Conservation (phyloP, 306 rosid genomes). For the Vigna nakashimae region DNA sequence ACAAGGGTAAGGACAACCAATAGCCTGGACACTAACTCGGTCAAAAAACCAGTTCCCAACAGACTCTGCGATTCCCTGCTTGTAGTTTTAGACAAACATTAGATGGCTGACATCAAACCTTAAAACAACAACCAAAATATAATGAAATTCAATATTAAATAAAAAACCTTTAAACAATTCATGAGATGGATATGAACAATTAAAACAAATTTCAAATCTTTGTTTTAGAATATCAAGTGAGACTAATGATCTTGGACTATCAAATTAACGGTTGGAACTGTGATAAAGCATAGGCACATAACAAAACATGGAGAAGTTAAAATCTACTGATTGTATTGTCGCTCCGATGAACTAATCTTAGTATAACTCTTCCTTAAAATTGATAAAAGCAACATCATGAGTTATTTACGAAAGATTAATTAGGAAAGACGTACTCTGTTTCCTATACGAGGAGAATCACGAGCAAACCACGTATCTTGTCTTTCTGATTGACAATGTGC, state of each 20-base stretch:
- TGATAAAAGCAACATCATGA: not conserved
- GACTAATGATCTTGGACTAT: not conserved
- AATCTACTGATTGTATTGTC: not conserved
- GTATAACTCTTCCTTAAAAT: slow-evolving; percentile 14
- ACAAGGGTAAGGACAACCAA: slow-evolving; percentile 65
- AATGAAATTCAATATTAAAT: not conserved
- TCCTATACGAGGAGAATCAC: slow-evolving; percentile 59
- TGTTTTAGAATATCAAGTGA: not conserved
- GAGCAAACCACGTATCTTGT: slow-evolving; percentile 62
- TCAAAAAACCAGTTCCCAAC: slow-evolving; percentile 64
- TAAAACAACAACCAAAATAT: slow-evolving; percentile 7
- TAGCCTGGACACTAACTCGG: slow-evolving; percentile 49
- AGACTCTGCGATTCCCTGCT: slow-evolving; percentile 63
- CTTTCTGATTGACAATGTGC: slow-evolving; percentile 64
- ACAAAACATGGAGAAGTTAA: not conserved
- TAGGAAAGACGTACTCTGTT: slow-evolving; percentile 48
- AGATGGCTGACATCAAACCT: slow-evolving; percentile 31
- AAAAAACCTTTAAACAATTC: slow-evolving; percentile 1
- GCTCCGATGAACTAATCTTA: not conserved
- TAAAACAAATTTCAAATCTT: not conserved
- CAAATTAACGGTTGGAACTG: not conserved
- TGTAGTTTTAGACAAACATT: slow-evolving; percentile 37
- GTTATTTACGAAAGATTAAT: not conserved
- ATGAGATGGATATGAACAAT: not conserved
- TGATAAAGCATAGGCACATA: not conserved